Evolutionary conservation across 768 basidiomycete genomes (phyloP).

Genomic region (Trametes cingulata): DNA sequence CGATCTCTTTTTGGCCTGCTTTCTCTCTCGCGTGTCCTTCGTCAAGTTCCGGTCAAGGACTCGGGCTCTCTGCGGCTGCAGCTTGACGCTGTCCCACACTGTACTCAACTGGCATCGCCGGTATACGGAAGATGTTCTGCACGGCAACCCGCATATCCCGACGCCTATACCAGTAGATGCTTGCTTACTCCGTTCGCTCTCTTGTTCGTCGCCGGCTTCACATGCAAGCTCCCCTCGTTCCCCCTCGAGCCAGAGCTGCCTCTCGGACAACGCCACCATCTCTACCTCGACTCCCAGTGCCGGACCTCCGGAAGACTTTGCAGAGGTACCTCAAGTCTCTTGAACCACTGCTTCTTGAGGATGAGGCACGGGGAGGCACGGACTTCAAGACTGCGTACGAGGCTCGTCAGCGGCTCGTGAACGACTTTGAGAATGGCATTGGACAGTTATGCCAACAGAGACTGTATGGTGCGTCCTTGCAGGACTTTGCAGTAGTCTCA

Average conservation of each 20-base stretch:
- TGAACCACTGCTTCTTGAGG: slow-evolving; percentile 76
- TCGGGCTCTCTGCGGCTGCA: not conserved
- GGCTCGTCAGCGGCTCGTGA: slow-evolving; percentile 57
- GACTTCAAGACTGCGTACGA: slow-evolving; percentile 53
- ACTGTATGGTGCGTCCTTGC: slow-evolving; percentile 53
- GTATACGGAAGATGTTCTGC: not conserved
- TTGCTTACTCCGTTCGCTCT: not conserved
- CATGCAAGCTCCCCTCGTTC: slow-evolving; percentile 8
- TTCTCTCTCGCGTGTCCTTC: not conserved
- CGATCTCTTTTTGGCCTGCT: slow-evolving; percentile 11
- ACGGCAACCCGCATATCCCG: not conserved
- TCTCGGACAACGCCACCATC: slow-evolving; percentile 3
- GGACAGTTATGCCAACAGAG: slow-evolving; percentile 72
- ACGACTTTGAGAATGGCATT: slow-evolving; percentile 71
- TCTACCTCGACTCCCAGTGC: slow-evolving; percentile 80
- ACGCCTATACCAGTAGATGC: slow-evolving; percentile 3
- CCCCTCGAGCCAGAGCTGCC: not conserved
- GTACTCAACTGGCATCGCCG: not conserved
- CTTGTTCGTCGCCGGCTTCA: not conserved
- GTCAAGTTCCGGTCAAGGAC: too few species aligned
- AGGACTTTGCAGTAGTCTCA: slow-evolving; percentile 15
- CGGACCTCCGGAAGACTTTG: slow-evolving; percentile 72
- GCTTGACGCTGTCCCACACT: not conserved
- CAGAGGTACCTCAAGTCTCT: slow-evolving; percentile 78
- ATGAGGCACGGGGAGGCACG: slow-evolving; percentile 57